Evolutionary conservation across 106 monocot species (phyloP), one percentile per base, ranked within the genome.

Genomic region (Iris macrosiphon): DNA sequence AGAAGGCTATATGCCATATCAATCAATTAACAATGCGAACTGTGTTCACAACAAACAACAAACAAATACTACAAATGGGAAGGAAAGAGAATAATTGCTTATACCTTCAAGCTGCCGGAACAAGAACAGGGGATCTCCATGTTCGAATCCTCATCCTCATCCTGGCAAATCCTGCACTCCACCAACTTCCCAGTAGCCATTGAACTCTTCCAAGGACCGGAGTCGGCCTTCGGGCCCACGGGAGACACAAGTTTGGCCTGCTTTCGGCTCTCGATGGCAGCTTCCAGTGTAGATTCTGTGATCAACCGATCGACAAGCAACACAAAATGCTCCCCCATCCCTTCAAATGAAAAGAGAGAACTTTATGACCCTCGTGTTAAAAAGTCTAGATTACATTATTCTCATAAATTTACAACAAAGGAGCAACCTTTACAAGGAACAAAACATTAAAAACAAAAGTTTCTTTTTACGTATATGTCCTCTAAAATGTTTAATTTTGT

Each of bases 51-150:
- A n/a, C n/a, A n/a, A n/a, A n/a, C n/a, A n/a, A n/a, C n/a, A n/a
- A n/a, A n/a, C n/a, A n/a, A n/a, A n/a, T n/a, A n/a, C n/a, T n/a
- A n/a, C n/a, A n/a, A n/a, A n/a, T n/a, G n/a, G n/a, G n/a, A n/a
- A n/a, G n/a, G n/a, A n/a, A 5, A 42, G 2, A 8, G 1, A 1
- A 3, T 4, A 17, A 1, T 42, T 17, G 15, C 16, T n/a, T 4
- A 22, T 46, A 82, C 85, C 85, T 85, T 85, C 60, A 91, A 63
- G 67, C 85, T 91, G 15, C 91, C 91, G 53, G 54, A 80, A 45
- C 91, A 91, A 20, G 85, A 81, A 49, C 91, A 91, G 9, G 91
- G 91, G 7, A 45, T 46, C 41, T 91, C 91, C 85, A 91, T 75
- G 70, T 73, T 73, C 42, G 30, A 60, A 6, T 67, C 64, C 37